These are phyloP conservation scores for Jatropha podagrica DNA, from an alignment of 441 rosid genomes.

Conservation along the genomic window DNA sequence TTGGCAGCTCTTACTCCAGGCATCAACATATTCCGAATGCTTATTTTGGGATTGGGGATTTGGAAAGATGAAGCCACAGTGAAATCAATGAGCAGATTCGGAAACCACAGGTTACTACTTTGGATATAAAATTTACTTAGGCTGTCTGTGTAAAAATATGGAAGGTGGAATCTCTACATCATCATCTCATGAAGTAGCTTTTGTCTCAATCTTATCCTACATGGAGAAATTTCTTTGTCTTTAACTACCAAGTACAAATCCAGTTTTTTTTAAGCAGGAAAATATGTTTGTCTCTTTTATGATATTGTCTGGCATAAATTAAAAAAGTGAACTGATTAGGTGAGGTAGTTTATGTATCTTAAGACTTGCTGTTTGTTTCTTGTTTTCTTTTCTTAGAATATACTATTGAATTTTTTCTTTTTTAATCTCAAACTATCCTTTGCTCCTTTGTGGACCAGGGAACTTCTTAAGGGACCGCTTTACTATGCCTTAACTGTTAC, in stretches of 20 bases:
- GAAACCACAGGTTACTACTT: constrained; percentile 57
- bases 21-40: constrained; percentile 58
- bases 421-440: constrained; percentile 10
- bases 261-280: not conserved
- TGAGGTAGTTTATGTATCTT: too few relatives aligned
- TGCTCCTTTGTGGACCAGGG: constrained; percentile 46
- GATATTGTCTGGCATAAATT: not conserved
- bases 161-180: not conserved
- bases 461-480: constrained; percentile 82
- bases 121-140: not conserved
- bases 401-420: not conserved
- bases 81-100: constrained; percentile 93
- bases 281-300: not conserved
- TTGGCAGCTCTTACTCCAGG: constrained; percentile 75
- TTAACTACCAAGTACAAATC: not conserved
- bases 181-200: not conserved
- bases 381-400: not conserved
- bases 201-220: not conserved
- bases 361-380: too few relatives aligned
- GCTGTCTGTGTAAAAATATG: not conserved
- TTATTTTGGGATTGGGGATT: constrained; percentile 75
- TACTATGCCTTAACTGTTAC: constrained; percentile 66
- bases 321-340: not conserved
- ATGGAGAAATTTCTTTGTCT: not conserved
- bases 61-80: constrained; percentile 77